These are phyloP conservation scores for Phalaenopsis hybrid DNA, from an alignment of 116 monocot genomes.

Conservation along the genomic window DNA sequence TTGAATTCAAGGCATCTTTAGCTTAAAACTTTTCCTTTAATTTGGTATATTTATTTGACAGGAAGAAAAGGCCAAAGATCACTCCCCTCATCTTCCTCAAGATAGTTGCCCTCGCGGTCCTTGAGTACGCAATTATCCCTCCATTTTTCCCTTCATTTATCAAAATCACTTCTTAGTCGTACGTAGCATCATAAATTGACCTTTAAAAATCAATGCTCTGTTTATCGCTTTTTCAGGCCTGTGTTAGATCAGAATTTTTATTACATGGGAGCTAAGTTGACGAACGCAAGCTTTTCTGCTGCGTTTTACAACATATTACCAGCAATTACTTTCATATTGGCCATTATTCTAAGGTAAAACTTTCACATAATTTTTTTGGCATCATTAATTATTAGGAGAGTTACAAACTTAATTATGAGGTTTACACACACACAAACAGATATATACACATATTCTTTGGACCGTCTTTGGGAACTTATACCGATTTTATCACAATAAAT, in stretches of 20 bases:
- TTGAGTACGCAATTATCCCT: slow-evolving; percentile 2
- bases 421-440: too few species aligned
- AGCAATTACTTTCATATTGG: slow-evolving; percentile 29
- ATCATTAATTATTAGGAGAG: neutral
- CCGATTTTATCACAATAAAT: too few species aligned
- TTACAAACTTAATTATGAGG: too few species aligned
- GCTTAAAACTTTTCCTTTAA: neutral
- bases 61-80: slow-evolving; percentile 11
- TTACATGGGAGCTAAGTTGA: slow-evolving; percentile 32
- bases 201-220: neutral
- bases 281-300: slow-evolving; percentile 27
- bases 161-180: neutral
- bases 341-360: slow-evolving; percentile 21
- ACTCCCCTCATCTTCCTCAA: slow-evolving; percentile 14
- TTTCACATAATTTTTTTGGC: neutral
- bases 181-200: neutral
- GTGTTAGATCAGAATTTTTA: slow-evolving; percentile 39
- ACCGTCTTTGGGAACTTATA: too few species aligned
- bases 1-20: neutral
- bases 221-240: slow-evolving; percentile 9
- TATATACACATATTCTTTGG: too few species aligned
- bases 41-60: neutral
- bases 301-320: slow-evolving; percentile 36
- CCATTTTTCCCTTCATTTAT: neutral
- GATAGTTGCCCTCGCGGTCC: slow-evolving; percentile 1